Base-by-base conservation (phyloP, 768 basidiomycete species). In the Tylopilus plumbeoviolaceoides region DNA sequence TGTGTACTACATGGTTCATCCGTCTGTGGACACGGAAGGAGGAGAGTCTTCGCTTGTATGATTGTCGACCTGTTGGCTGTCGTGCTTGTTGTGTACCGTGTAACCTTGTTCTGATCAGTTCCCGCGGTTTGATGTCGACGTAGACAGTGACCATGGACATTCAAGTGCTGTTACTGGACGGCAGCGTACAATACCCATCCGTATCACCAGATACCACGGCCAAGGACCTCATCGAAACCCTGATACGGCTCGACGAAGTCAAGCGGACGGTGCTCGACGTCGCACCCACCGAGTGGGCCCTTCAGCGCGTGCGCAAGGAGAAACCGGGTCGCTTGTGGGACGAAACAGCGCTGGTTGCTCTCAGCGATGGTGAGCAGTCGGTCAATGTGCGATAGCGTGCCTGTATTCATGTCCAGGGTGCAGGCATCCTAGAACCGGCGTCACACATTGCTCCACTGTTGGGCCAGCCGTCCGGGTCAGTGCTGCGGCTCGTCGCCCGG, bases 1-100 rank as follows among this genome's bases (percentile, higher is more conserved):
- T 18, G 79, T 92, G 44, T 87, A 84, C 67, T 95, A 94, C 64
- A 85, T 95, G 83, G 91, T 95, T 4, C 93, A 94, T 73, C 91
- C 91, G 1, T 81, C 84, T 2, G 90, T 93, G 33, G 91, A 93
- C 62, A 80, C 82, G 9, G 89, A 92, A 53, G 65, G 58, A 0
- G 70, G 60, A 6, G 70, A 72, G 18, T 74, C 74, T 8, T 76
- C 74, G 17, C n/a, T 23, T 23, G 23, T 11, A 45, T 41, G 38
- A 30, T 49, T 18, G 27, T 50, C 27, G 50, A 63, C 55, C 53
- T 40, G n/a, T 54, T 53, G 52, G 49, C 41, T 47, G 39, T 44
- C 28, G 35, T 21, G 27, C 43, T 57, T 44, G 31, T 28, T 58
- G 48, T 61, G 20, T n/a, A 21, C 35, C 21, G 17, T 49, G 23